These are phyloP conservation scores for Neostapfia colusana DNA, from an alignment of 176 grass and related monocot species.

Conservation along the genomic window DNA sequence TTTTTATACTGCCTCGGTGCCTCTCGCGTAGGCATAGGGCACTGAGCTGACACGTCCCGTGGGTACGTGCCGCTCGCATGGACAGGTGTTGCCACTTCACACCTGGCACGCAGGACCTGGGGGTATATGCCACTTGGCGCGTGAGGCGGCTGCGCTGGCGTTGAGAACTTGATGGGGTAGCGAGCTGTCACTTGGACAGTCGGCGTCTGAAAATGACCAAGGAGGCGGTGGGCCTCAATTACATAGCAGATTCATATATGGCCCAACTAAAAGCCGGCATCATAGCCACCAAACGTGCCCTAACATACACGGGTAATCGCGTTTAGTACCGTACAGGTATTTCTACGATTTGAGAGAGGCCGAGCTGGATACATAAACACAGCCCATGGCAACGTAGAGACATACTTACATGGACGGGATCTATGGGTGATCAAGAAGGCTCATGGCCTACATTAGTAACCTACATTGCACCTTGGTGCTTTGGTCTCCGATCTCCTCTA, in stretches of 20 bases:
- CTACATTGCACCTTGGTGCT: neutral
- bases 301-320: neutral
- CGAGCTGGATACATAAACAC: neutral
- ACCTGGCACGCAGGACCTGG: too few relatives aligned
- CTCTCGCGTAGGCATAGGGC: neutral
- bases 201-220: neutral
- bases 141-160: neutral
- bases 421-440: neutral
- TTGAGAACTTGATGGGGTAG: neutral
- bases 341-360: neutral
- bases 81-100: neutral
- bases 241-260: neutral
- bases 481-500: conserved; percentile 30
- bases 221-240: neutral
- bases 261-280: neutral
- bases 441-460: conserved; percentile 5
- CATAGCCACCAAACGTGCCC: neutral
- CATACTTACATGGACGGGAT: too few relatives aligned
- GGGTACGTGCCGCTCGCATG: neutral
- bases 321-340: neutral
- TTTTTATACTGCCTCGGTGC: neutral
- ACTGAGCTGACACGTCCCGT: neutral
- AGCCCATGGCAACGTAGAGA: neutral
- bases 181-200: neutral
- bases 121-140: neutral